Conservation (phyloP, 177 flowering plant species). For the Telopea speciosissima region DNA sequence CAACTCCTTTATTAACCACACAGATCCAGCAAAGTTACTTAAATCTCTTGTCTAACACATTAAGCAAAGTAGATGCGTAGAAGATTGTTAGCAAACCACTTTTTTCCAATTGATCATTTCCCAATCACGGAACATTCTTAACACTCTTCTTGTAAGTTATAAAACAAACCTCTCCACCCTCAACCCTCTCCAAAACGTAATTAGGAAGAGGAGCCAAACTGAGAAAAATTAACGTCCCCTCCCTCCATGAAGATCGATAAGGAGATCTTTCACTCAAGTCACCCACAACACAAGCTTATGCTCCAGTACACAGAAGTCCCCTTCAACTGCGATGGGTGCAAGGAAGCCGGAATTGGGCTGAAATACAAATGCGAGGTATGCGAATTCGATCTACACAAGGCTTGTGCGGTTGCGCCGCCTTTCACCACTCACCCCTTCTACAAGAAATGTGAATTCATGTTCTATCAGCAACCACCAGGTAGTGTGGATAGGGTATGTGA, state of each 20-base stretch:
- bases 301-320: conserved; percentile 49
- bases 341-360: conserved; percentile 58
- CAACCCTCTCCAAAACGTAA: background rate
- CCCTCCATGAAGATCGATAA: conserved; percentile 49
- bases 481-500: conserved; percentile 30
- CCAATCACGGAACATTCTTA: conserved; percentile 1
- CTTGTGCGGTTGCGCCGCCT: conserved; percentile 37
- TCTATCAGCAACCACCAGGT: conserved; percentile 38
- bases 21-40: conserved; percentile 18
- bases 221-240: no score
- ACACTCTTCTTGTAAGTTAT: conserved; percentile 8
- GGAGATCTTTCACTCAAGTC: conserved; percentile 42
- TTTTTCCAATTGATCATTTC: conserved; percentile 12
- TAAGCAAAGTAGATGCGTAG: conserved; percentile 34
- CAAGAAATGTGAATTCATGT: conserved; percentile 43
- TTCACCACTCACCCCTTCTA: conserved; percentile 42
- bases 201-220: no score
- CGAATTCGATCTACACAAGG: conserved; percentile 52
- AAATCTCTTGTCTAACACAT: conserved; percentile 21
- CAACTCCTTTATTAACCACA: conserved; percentile 8
- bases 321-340: conserved; percentile 66
- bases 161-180: conserved; percentile 6
- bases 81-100: conserved; percentile 13
- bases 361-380: conserved; percentile 49
- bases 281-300: conserved; percentile 52